phyloP scores from a whole-genome alignment of 768 basidiomycete species.

The Suillus paluster region DNA sequence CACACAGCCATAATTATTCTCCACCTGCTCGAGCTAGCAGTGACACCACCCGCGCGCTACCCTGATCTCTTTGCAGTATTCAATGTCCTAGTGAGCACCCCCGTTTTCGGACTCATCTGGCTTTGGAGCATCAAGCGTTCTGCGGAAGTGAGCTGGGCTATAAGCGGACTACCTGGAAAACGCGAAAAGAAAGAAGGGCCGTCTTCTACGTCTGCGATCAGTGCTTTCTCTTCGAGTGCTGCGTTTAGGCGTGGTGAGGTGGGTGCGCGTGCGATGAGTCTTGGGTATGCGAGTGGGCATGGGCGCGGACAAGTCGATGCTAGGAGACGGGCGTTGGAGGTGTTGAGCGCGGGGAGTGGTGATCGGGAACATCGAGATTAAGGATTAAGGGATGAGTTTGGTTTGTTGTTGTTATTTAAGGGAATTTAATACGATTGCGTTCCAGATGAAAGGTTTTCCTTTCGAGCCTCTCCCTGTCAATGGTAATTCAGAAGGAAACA shows the following conservation, averaged over 20 bases:
- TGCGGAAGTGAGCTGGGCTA: conserved; percentile 80
- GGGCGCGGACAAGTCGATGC: conserved; percentile 21
- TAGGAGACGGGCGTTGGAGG: conserved; percentile 28
- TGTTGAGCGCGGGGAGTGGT: conserved; percentile 22
- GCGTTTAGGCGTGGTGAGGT: conserved; percentile 14
- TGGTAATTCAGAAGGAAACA: too few species aligned
- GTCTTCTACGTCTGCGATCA: background rate
- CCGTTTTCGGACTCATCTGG: conserved; percentile 84
- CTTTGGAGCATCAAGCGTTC: conserved; percentile 87
- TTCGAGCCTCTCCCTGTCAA: too few species aligned
- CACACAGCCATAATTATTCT: conserved; percentile 59
- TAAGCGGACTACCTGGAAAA: conserved; percentile 54
- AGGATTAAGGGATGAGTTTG: background rate
- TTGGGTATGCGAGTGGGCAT: conserved; percentile 28
- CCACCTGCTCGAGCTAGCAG: conserved; percentile 65
- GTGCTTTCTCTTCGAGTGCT: background rate
- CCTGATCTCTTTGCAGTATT: conserved; percentile 87
- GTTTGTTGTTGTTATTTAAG: background rate
- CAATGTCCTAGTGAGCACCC: conserved; percentile 81
- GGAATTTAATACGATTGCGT: background rate
- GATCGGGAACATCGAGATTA: conserved; percentile 19
- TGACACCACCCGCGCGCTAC: conserved; percentile 72
- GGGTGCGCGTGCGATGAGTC: conserved; percentile 31
- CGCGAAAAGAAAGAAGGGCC: conserved; percentile 14
- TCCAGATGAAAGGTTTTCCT: too few species aligned